Base-by-base conservation (phyloP, 805 yeast genomes). In the Nakazawaea wyomingensis region DNA sequence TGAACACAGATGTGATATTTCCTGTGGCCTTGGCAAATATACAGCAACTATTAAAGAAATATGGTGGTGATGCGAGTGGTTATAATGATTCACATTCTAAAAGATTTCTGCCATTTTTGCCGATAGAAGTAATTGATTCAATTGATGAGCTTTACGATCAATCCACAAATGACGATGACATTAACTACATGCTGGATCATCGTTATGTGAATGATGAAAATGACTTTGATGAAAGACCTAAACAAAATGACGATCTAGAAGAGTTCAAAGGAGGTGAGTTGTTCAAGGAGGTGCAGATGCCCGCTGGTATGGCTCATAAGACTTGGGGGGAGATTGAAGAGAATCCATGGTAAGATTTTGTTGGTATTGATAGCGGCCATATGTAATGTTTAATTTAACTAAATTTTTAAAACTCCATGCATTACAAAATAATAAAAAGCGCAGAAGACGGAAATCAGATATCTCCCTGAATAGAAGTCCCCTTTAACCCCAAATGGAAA, bases 331-430 rank as follows among this genome's bases (percentile, higher is more conserved):
- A 73, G n/a, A 69, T 74, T 14, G 82, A 76, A 39, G 62, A 64
- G 3, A 84, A 84, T 53, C 93, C 90, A 4, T 84, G 93, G 93
- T 43, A 19, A 29, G n/a, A n/a, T n/a, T n/a, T n/a, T n/a, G n/a
- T n/a, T n/a, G n/a, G n/a, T n/a, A n/a, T n/a, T n/a, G n/a, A n/a
- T n/a, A n/a, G n/a, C n/a, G n/a, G n/a, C n/a, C n/a, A n/a, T n/a
- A n/a, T n/a, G n/a, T n/a, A n/a, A n/a, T n/a, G n/a, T n/a, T n/a
- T n/a, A n/a, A n/a, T n/a, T n/a, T n/a, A n/a, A n/a, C n/a, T n/a
- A n/a, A n/a, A n/a, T n/a, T n/a, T n/a, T n/a, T n/a, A n/a, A n/a
- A n/a, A n/a, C n/a, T n/a, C n/a, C n/a, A n/a, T n/a, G n/a, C n/a
- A n/a, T n/a, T n/a, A n/a, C n/a, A n/a, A n/a, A n/a, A n/a, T n/a